phyloP scores from a whole-genome alignment of 108 stramenopile genomes.

The Cyclostephanos tholiformis region DNA sequence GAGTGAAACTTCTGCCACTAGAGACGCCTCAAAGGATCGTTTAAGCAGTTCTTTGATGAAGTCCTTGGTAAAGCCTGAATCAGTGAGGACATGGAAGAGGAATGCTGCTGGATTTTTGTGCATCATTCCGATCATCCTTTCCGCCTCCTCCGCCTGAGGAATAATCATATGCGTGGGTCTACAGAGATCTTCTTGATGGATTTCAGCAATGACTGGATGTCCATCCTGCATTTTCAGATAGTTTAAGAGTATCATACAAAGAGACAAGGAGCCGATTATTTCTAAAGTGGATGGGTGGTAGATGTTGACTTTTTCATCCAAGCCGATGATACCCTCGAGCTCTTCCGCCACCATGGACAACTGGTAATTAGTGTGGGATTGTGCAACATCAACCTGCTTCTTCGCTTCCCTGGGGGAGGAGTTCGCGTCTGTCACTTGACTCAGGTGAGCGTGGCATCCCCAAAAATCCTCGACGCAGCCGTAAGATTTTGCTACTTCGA shows the following conservation, averaged over 20 bases:
- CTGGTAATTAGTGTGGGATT: background rate
- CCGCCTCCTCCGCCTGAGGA: background rate
- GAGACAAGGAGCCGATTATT: background rate
- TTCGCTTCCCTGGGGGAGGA: background rate
- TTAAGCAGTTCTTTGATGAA: background rate
- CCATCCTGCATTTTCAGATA: background rate
- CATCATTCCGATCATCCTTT: constrained; percentile 1
- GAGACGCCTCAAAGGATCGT: background rate
- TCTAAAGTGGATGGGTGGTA: background rate
- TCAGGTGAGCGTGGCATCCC: background rate
- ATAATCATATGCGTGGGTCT: background rate
- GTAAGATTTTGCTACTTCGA: background rate
- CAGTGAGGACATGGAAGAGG: background rate
- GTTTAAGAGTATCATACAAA: background rate
- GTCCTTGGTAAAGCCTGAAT: background rate
- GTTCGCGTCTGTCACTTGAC: background rate
- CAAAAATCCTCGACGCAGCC: background rate
- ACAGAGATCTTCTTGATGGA: background rate
- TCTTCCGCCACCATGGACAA: background rate
- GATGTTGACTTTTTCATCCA: background rate
- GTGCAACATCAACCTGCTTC: background rate
- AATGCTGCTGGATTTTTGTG: background rate
- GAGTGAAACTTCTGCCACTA: background rate
- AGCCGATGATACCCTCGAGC: background rate
- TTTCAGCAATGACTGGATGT: background rate